Percentiles rank a stretch among this genome's conserved stretches.
Evolutionary conservation across 495 filamentous ascomycete genomes (phyloP).

Genomic region (Aspergillus panamensis): DNA sequence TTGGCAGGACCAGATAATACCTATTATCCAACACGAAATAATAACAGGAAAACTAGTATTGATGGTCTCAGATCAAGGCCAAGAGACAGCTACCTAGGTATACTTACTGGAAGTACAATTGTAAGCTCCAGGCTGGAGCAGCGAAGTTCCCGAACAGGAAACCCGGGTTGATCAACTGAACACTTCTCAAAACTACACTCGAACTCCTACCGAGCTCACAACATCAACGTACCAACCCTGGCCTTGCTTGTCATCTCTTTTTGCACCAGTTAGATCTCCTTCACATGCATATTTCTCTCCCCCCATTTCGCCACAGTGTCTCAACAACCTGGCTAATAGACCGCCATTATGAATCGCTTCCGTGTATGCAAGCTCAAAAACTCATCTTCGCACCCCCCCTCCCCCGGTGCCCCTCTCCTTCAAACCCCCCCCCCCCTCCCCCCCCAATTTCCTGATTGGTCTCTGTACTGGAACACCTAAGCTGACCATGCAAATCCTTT

Average conservation of each 20-base stretch:
- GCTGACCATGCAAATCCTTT: slow-evolving; percentile 13
- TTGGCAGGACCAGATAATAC: background rate
- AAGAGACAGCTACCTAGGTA: too few species aligned
- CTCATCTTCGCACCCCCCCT: background rate
- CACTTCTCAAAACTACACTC: too few species aligned
- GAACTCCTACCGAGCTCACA: background rate
- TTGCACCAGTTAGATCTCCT: background rate
- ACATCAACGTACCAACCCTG: background rate
- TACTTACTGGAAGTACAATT: too few species aligned
- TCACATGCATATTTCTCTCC: background rate
- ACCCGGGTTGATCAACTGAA: too few species aligned
- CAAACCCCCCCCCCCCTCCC: background rate
- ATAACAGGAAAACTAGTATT: too few species aligned
- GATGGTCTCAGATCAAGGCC: too few species aligned
- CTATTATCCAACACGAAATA: too few species aligned
- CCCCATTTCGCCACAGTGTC: background rate
- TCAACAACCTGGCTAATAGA: background rate
- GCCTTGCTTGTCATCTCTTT: background rate
- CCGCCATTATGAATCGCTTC: slow-evolving; percentile 39
- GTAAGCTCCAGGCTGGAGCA: too few species aligned
- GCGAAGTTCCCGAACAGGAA: too few species aligned
- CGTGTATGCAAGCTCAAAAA: slow-evolving; percentile 30
- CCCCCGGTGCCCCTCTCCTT: background rate
- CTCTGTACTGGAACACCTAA: background rate
- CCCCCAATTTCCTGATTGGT: slow-evolving; percentile 1